Conservation (phyloP, 805 yeast species). For the Sugiyamaella boreocaroliniensis region DNA sequence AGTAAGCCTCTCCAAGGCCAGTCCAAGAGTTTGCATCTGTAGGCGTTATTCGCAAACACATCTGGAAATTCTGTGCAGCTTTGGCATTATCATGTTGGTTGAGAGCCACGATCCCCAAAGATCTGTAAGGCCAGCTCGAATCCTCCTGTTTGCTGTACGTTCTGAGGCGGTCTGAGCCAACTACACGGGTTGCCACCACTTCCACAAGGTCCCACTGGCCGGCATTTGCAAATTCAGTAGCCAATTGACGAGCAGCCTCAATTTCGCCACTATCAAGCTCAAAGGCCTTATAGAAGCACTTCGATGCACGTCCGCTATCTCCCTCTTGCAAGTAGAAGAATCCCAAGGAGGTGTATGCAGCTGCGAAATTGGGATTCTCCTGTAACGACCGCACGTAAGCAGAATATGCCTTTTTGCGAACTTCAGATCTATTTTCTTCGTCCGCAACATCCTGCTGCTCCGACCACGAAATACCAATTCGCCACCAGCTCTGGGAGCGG, state of each 20-base stretch:
- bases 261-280: slow-evolving; percentile 76
- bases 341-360: slow-evolving; percentile 80
- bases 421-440: slow-evolving; percentile 11
- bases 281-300: slow-evolving; percentile 84
- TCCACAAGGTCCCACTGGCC: slow-evolving; percentile 85
- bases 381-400: slow-evolving; percentile 53
- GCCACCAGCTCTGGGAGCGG: slow-evolving; percentile 61
- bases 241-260: slow-evolving; percentile 65
- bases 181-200: slow-evolving; percentile 57
- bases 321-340: slow-evolving; percentile 54
- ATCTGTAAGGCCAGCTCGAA: slow-evolving; percentile 75
- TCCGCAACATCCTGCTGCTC: slow-evolving; percentile 20
- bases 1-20: slow-evolving; percentile 95
- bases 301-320: slow-evolving; percentile 65
- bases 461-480: slow-evolving; percentile 59
- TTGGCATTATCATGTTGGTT: slow-evolving; percentile 64
- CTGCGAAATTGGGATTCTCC: slow-evolving; percentile 57
- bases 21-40: slow-evolving; percentile 78
- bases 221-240: slow-evolving; percentile 56
- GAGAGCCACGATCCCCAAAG: slow-evolving; percentile 70
- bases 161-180: slow-evolving; percentile 53
- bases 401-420: slow-evolving; percentile 46
- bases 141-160: slow-evolving; percentile 9
- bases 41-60: slow-evolving; percentile 64
- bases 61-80: slow-evolving; percentile 86